Evolutionary conservation across 1,284 basidiomycete genomes (phyloP), one percentile per base, ranked within the genome.

Genomic region (Boletus sp.): DNA sequence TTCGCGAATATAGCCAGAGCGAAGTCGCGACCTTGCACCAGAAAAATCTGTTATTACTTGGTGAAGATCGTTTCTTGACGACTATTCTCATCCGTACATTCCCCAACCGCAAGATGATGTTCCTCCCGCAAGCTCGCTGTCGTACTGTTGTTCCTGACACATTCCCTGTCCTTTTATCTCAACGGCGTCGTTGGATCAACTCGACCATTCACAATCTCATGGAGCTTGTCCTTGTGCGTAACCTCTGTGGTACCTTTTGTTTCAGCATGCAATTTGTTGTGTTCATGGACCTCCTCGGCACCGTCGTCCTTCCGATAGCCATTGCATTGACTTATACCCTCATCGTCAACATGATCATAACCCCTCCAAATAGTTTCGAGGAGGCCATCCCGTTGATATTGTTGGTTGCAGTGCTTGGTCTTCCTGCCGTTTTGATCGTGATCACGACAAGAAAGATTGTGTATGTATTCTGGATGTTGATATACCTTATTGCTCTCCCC

Each of bases 41-140:
- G 81, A 99, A 99, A 83, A 99, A 99, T 73, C 83, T 99, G 47
- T 83, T 99, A 2, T 81, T 99, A 21, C 87, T 99, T 30, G 97
- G 97, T 66, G 97, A 99, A 80, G 97, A 99, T 85, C 94, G 97
- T 40, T 99, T 99, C 83, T 78, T 99, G 59, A 98, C 96, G 21
- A 98, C 95, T 13, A 90, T 95, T 69, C 88, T 98, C 68, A 82
- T 99, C 27, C 89, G 97, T 35, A 97, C 97, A 4, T 99, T 99
- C 82, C 97, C 97, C 21, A 94, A 95, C 72, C 87, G 97, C 65
- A 98, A 98, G 80, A 99, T 99, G 94, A 94, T 99, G 86, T 99
- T 99, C 79, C 86, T 97, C 59, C 97, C 97, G 0, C 94, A 98
- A 76, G 97, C 97, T 6, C 85, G 88, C 62, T 99, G 97, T 76